phyloP scores from a whole-genome alignment of 2,329 filamentous ascomycete genomes.

The Pyrenochaeta sp. region DNA sequence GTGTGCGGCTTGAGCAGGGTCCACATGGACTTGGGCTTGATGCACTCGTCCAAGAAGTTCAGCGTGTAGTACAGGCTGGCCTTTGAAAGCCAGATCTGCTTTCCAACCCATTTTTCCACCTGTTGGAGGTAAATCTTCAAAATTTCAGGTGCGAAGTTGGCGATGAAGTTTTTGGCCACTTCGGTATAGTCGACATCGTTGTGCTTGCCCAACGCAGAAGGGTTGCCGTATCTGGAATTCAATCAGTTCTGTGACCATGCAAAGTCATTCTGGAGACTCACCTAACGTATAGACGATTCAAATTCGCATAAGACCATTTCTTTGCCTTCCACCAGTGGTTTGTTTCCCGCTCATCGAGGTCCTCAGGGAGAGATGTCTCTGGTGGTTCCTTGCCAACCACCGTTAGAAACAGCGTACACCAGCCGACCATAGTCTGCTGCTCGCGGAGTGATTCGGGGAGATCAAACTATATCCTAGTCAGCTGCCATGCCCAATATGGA shows the following conservation, averaged over 20 bases:
- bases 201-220: conserved; percentile 73
- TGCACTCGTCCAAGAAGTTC: conserved; percentile 95
- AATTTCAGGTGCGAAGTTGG: conserved; percentile 93
- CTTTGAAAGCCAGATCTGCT: conserved; percentile 93
- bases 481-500: conserved; percentile 21
- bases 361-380: conserved; percentile 78
- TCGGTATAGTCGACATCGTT: conserved; percentile 79
- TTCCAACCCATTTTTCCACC: conserved; percentile 97
- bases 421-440: conserved; percentile 85
- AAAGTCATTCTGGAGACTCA: conserved; percentile 52
- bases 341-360: conserved; percentile 83
- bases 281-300: conserved; percentile 95
- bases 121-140: conserved; percentile 92
- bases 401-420: conserved; percentile 94
- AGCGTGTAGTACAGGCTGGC: conserved; percentile 92
- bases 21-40: conserved; percentile 98
- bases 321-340: conserved; percentile 99
- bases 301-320: conserved; percentile 98
- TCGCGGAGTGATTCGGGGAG: conserved; percentile 80
- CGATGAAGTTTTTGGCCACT: conserved; percentile 90
- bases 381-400: conserved; percentile 88
- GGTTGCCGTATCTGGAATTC: conserved; percentile 83
- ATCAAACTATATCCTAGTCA: conserved; percentile 72
- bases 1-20: conserved; percentile 90
- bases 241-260: conserved; percentile 20